Conservation (phyloP, 371 early-diverging fungal species). For the Actinomortierella ambigua region DNA sequence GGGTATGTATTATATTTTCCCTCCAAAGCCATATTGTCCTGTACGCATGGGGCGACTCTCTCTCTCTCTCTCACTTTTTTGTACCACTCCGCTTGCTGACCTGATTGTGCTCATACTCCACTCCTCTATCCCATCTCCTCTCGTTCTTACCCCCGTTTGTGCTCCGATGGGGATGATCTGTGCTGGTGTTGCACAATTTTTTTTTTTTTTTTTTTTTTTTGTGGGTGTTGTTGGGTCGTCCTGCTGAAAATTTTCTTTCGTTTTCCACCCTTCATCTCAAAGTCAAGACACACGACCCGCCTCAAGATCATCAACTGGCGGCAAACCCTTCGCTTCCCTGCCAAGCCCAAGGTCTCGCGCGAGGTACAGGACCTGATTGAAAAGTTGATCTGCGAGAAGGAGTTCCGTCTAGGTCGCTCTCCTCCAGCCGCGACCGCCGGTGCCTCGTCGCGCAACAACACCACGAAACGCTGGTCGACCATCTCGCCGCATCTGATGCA, state of each 20-base stretch:
- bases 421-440: constrained; percentile 8
- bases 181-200: too few species aligned
- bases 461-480: constrained; percentile 48
- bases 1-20: constrained; percentile 38
- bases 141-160: not conserved
- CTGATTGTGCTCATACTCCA: too few species aligned
- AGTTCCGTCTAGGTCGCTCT: constrained; percentile 49
- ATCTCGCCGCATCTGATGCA: constrained; percentile 42
- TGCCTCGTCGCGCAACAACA: constrained; percentile 3
- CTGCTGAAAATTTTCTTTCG: constrained; percentile 77
- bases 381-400: constrained; percentile 56
- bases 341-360: constrained; percentile 50
- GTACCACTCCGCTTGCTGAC: too few species aligned
- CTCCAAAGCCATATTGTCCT: too few species aligned
- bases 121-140: too few species aligned
- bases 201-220: not conserved
- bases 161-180: not conserved
- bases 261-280: constrained; percentile 79
- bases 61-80: too few species aligned
- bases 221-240: constrained; percentile 53
- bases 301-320: constrained; percentile 67
- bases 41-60: too few species aligned
- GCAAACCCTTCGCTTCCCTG: constrained; percentile 55
- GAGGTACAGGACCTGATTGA: constrained; percentile 60
- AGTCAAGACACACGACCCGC: constrained; percentile 58